Evolutionary conservation across 805 yeast genomes (phyloP).

Genomic region (Kuraishia cidri): DNA sequence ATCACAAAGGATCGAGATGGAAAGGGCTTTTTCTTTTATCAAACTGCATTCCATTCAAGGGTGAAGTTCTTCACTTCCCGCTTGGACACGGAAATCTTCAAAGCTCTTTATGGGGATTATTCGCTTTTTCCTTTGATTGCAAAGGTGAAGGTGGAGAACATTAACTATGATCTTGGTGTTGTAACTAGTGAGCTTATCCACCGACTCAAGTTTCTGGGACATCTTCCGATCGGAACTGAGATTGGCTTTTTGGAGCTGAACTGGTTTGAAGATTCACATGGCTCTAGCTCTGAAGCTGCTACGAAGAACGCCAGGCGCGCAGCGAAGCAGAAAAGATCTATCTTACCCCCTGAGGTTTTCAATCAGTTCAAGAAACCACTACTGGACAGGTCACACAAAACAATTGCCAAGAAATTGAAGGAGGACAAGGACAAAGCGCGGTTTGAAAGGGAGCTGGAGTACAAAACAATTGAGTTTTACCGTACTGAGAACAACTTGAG

Average conservation of each 20-base stretch:
- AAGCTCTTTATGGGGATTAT: slow-evolving; percentile 52
- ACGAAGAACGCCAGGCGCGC: slow-evolving; percentile 13
- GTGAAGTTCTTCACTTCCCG: slow-evolving; percentile 65
- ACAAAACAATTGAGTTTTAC: slow-evolving; percentile 48
- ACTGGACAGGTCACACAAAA: slow-evolving; percentile 41
- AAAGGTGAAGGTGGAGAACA: slow-evolving; percentile 56
- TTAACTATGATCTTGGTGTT: slow-evolving; percentile 50
- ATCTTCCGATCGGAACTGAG: slow-evolving; percentile 80
- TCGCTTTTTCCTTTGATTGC: slow-evolving; percentile 61
- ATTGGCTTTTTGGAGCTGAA: slow-evolving; percentile 79
- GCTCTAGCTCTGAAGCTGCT: neutral
- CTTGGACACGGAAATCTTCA: slow-evolving; percentile 70
- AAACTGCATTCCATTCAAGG: slow-evolving; percentile 63
- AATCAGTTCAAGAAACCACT: slow-evolving; percentile 45
- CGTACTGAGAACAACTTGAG: slow-evolving; percentile 41
- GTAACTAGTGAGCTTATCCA: slow-evolving; percentile 49
- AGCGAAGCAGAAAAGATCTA: slow-evolving; percentile 7
- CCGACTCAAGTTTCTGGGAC: slow-evolving; percentile 66
- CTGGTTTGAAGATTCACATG: slow-evolving; percentile 51
- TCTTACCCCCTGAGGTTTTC: slow-evolving; percentile 32
- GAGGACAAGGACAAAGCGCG: slow-evolving; percentile 54
- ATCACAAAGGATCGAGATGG: slow-evolving; percentile 8
- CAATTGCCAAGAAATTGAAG: slow-evolving; percentile 35
- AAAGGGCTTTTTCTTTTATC: slow-evolving; percentile 65
- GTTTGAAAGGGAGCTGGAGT: slow-evolving; percentile 52